Base-by-base conservation (phyloP, 805 yeast species). In the Tetrapisispora nanseiensis region DNA sequence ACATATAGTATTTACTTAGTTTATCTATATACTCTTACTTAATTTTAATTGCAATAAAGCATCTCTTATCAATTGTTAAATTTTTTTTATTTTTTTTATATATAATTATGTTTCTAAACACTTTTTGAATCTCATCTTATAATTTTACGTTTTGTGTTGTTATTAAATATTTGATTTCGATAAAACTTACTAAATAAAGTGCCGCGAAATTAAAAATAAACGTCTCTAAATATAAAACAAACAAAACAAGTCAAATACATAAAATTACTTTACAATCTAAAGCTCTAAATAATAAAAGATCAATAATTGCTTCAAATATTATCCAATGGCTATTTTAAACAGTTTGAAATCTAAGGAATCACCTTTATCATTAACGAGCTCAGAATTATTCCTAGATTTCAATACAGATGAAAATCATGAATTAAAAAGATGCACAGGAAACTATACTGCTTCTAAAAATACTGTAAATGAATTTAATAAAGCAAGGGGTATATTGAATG, bases 31-130 rank as follows among this genome's bases (percentile, higher is more conserved):
- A 15, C 26, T 24, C 3, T 16, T 35, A 35, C 38, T 35, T 24
- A 11, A 35, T 23, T 35, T 16, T 35, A 26, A 35, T 35, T 35
- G 38, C 12, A 35, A 35, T 35, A 35, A 35, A 35, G 23, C 23
- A 35, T 35, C 18, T 23, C n/a, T n/a, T n/a, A n/a, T n/a, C n/a
- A n/a, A n/a, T n/a, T n/a, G n/a, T n/a, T n/a, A n/a, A n/a, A n/a
- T 21, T 12, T 20, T 11, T 13, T 15, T 33, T 33, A 33, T 19
- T 33, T 18, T 15, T 33, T 33, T 33, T n/a, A n/a, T 18, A 31
- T 16, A 8, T 31, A 10, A 4, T 10, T 16, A 18, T 4, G 9
- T 19, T 7, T 19, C 19, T 31, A 4, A 13, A 31, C 3, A 31
- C 8, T 16, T 29, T 29, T 10, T 29, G 32, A n/a, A 6, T 20